Evolutionary conservation across 2,329 filamentous ascomycete genomes (phyloP), one percentile per base, ranked within the genome.

Genomic region (Cordyceps javanica): DNA sequence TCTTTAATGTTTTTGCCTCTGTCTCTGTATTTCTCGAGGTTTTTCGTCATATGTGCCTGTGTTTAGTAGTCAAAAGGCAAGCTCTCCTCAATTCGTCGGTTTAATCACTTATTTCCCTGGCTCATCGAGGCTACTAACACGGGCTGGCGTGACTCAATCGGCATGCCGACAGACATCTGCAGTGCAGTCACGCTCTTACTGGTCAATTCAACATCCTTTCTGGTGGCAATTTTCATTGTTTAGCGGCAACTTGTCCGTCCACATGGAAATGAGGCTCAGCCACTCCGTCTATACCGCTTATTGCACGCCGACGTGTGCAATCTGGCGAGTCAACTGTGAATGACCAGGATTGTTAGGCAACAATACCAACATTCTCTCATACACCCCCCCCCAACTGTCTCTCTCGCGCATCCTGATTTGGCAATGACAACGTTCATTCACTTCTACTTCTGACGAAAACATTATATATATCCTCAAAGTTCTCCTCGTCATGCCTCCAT

Each of bases 131-230:
- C 50, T 45, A 28, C 16, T 50, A 23, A 10, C 30, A 21, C 21
- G 19, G n/a, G 16, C 11, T 13, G 25, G 36, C 38, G 50, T 52
- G 49, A 52, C 49, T 52, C 49, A 52, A 52, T 52, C 49, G 49
- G 49, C 49, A 52, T 30, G n/a, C n/a, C n/a, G n/a, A n/a, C n/a
- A n/a, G n/a, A n/a, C n/a, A n/a, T n/a, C n/a, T n/a, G n/a, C n/a
- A n/a, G n/a, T n/a, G n/a, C n/a, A n/a, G n/a, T n/a, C n/a, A n/a
- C n/a, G n/a, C n/a, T n/a, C n/a, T n/a, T n/a, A n/a, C 36, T 5
- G 9, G 16, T n/a, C 49, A 16, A 19, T 21, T 21, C 23, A 9
- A 30, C 9, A 16, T 32, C 5, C 39, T 13, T 21, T 3, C 32
- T 30, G 13, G 25, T 6, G 44, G 44, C 26, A 16, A 32, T 19